phyloP scores from a whole-genome alignment of 805 yeast genomes.

The Myxozyma neotropica region DNA sequence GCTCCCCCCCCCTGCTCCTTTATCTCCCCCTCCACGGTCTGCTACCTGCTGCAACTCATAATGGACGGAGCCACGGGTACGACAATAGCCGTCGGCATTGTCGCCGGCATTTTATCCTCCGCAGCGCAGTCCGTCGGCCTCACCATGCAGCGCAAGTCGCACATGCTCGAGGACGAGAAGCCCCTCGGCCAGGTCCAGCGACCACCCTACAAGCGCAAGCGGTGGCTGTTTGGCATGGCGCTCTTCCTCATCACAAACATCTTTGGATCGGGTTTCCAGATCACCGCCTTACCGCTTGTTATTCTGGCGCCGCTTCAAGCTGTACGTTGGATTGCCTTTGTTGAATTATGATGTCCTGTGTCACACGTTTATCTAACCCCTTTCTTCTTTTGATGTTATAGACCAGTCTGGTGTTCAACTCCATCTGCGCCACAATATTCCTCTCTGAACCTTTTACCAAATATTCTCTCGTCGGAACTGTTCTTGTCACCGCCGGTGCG shows the following conservation, averaged over 20 bases:
- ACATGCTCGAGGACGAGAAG: constrained; percentile 51
- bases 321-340: constrained; percentile 39
- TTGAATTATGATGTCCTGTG: background rate
- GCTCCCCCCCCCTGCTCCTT: background rate
- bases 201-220: constrained; percentile 45
- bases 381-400: background rate
- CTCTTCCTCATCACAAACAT: constrained; percentile 74
- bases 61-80: constrained; percentile 34
- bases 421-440: constrained; percentile 67
- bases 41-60: background rate
- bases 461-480: constrained; percentile 63
- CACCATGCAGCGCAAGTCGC: constrained; percentile 79
- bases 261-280: constrained; percentile 79
- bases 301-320: constrained; percentile 82
- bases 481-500: constrained; percentile 72
- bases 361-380: background rate
- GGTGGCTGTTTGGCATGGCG: constrained; percentile 76
- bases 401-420: constrained; percentile 79
- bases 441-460: constrained; percentile 68
- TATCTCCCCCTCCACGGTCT: background rate
- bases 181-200: constrained; percentile 41
- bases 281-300: constrained; percentile 79
- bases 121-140: constrained; percentile 81
- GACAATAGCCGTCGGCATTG: constrained; percentile 40
- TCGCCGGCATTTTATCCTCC: constrained; percentile 62